Conservation (phyloP, 1,139 yeast genomes). For the Blastobotrys elegans region DNA sequence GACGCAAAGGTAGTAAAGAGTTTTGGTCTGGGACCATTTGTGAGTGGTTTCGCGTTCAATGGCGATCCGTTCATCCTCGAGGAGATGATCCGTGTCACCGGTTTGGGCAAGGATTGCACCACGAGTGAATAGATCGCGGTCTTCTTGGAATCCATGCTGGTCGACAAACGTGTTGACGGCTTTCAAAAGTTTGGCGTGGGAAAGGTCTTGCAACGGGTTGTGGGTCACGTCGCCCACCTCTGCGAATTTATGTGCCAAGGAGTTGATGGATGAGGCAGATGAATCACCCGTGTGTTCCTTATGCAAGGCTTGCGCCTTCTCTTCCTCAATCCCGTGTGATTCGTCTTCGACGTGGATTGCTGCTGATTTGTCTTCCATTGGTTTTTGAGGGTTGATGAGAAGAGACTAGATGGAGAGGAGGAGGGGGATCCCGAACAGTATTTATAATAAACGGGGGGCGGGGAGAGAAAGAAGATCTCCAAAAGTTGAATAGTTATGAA, state of each 20-base stretch:
- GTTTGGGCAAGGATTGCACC: constrained; percentile 75
- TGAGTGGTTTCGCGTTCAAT: constrained; percentile 52
- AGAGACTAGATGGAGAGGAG: too few relatives aligned
- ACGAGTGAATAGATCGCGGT: constrained; percentile 55
- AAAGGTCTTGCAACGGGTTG: constrained; percentile 24
- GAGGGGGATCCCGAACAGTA: too few relatives aligned
- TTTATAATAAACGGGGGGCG: too few relatives aligned
- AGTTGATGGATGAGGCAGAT: neutral
- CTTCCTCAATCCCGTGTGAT: neutral
- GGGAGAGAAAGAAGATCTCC: too few relatives aligned
- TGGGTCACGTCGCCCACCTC: constrained; percentile 17
- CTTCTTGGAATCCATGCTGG: constrained; percentile 51
- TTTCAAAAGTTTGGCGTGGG: constrained; percentile 34
- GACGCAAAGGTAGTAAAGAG: constrained; percentile 57
- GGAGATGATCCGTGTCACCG: constrained; percentile 57
- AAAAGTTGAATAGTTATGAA: too few relatives aligned
- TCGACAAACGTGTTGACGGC: constrained; percentile 70
- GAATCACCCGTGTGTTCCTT: neutral
- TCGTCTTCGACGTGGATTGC: neutral
- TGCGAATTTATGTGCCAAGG: neutral
- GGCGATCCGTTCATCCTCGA: constrained; percentile 53
- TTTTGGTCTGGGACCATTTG: constrained; percentile 61
- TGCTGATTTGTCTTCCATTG: neutral
- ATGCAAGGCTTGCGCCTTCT: neutral
- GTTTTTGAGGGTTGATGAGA: neutral